These are phyloP conservation scores for Amoeboaphelidium protococcarum DNA, from an alignment of 371 early-diverging fungal species.

Conservation along the genomic window DNA sequence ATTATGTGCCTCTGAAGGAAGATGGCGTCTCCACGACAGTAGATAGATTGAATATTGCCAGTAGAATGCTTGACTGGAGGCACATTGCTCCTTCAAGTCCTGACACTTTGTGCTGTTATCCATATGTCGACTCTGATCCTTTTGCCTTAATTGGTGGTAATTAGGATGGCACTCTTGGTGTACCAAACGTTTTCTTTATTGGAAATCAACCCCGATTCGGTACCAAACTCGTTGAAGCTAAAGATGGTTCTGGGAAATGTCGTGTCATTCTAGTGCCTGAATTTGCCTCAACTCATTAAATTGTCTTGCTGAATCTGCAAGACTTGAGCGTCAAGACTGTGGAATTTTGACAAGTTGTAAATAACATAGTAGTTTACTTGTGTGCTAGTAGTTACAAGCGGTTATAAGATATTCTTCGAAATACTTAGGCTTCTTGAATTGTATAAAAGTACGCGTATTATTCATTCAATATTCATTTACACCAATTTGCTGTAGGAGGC, in stretches of 20 bases:
- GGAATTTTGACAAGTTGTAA: no score
- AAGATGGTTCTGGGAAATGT: background rate
- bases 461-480: no score
- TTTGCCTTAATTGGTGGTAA: background rate
- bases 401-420: no score
- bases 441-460: no score
- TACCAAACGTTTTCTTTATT: no score
- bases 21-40: conserved; percentile 9
- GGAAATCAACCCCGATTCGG: no score
- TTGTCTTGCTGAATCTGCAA: background rate
- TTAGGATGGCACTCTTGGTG: no score
- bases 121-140: background rate
- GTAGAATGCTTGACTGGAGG: conserved; percentile 39
- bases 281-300: background rate
- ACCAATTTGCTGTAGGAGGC: background rate
- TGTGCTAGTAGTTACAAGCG: no score
- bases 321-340: no score
- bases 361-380: no score
- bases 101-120: conserved; percentile 45
- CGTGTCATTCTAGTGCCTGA: background rate
- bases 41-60: no score
- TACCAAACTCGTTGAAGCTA: background rate
- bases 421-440: no score
- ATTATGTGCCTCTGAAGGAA: conserved; percentile 13
- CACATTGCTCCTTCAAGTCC: conserved; percentile 76